Percentiles rank a stretch among this genome's conserved stretches.
These are phyloP conservation scores for Tylopilus cervinicoccineus DNA, from an alignment of 768 basidiomycete species.

Conservation along the genomic window DNA sequence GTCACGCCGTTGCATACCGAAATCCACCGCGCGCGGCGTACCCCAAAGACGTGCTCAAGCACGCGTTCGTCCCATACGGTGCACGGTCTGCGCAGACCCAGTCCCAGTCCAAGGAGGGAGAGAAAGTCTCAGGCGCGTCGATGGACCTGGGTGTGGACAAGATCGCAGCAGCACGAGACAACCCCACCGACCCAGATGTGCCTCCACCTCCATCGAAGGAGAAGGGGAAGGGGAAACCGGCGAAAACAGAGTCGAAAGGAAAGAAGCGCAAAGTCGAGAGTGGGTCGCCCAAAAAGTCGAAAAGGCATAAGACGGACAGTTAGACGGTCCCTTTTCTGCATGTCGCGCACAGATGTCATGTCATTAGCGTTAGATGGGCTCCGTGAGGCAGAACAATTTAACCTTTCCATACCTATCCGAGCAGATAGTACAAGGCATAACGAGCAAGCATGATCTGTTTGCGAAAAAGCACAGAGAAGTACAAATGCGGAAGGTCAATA, in stretches of 20 bases:
- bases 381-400: background rate
- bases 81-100: conserved; percentile 30
- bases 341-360: background rate
- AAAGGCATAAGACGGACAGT: conserved; percentile 38
- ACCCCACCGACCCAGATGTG: too few relatives aligned
- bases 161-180: conserved; percentile 23
- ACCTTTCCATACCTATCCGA: conserved; percentile 10
- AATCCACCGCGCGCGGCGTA: conserved; percentile 57
- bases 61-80: conserved; percentile 61
- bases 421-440: conserved; percentile 19
- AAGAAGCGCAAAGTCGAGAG: conserved; percentile 49
- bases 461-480: conserved; percentile 24
- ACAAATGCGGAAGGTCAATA: conserved; percentile 18
- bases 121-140: too few relatives aligned
- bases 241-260: conserved; percentile 25
- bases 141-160: conserved; percentile 26
- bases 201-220: too few relatives aligned
- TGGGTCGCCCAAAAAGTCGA: conserved; percentile 44
- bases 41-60: conserved; percentile 57
- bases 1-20: conserved; percentile 31
- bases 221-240: conserved; percentile 3
- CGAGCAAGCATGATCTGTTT: conserved; percentile 19
- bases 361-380: conserved; percentile 6
- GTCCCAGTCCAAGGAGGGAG: too few relatives aligned
- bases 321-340: conserved; percentile 5